Base-by-base conservation (phyloP, 768 basidiomycete species). In the Suillus plorans region DNA sequence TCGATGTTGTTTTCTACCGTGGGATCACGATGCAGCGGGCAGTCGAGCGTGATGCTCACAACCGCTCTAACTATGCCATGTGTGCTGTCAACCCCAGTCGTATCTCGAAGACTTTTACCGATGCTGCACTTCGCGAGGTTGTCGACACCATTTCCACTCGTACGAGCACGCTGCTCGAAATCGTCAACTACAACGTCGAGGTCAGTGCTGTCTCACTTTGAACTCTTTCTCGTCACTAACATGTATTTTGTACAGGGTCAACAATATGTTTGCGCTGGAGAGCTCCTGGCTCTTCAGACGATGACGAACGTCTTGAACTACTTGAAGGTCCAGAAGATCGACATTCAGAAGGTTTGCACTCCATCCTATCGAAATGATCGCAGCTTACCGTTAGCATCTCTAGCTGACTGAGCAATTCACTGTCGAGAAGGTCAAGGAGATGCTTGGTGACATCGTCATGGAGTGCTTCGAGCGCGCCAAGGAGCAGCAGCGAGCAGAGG, bases 1-100 rank as follows among this genome's bases (percentile, higher is more conserved):
- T 96, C 72, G 97, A 99, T 69, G 94, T 99, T 72, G 97, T 99
- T 34, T 99, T 99, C 85, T 99, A 98, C 78, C 94, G 97, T 76
- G 97, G 97, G 70, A 96, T 99, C 74, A 99, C 97, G 42, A 99
- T 99, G 97, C 97, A 99, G 74, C 94, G 97, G 28, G 97, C 97
- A 34, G 97, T 99, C 64, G 95, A 97, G 78, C 94, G 97, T 39
- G 97, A 99, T 73, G 82, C 90, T 2, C 82, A 92, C 64, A 96
- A 96, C 72, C 87, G 97, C 44, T 97, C 94, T 31, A 95, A 96
- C 75, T 99, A 98, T 71, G 96, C 95, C 10, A 99, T 99, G 97
- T 96, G 95, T 77, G 97, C 97, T n/a, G 92, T 97, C 70, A 99
- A 99, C 77, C 97, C 97, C 4, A 90, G 94, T 70, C 91, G 97